Percentiles rank a stretch among this genome's conserved stretches.
These are phyloP conservation scores for Elaeagnus macrophylla DNA, from an alignment of 306 rosid genomes.

Conservation along the genomic window DNA sequence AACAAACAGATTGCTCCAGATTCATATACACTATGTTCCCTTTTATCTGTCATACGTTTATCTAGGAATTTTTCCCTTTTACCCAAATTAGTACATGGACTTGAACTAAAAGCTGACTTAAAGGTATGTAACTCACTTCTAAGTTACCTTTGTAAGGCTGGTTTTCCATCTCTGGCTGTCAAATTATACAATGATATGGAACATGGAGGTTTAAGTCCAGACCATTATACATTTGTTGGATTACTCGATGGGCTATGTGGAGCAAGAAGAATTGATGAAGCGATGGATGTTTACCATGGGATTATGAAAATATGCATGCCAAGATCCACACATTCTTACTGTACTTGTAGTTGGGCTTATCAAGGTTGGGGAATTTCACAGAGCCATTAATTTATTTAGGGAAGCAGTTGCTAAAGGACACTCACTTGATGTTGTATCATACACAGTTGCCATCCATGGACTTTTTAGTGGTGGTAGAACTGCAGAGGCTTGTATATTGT, in stretches of 20 bases:
- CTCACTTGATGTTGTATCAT: constrained; percentile 42
- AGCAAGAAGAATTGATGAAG: constrained; percentile 36
- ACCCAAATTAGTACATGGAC: constrained; percentile 27
- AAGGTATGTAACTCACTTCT: constrained; percentile 50
- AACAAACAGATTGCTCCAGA: constrained; percentile 37
- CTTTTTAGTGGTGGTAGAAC: constrained; percentile 42
- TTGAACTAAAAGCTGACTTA: constrained; percentile 36
- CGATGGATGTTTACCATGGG: constrained; percentile 41
- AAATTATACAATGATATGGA: constrained; percentile 35
- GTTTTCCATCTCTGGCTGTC: constrained; percentile 33
- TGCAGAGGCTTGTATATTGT: constrained; percentile 41
- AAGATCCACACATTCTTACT: constrained; percentile 56
- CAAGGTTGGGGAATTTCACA: constrained; percentile 34
- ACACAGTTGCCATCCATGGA: constrained; percentile 39
- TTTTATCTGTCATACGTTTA: constrained; percentile 29
- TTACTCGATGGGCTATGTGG: constrained; percentile 50
- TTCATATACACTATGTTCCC: constrained; percentile 33
- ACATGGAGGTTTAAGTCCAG: constrained; percentile 42
- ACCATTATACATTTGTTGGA: constrained; percentile 49
- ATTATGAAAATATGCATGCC: constrained; percentile 23
- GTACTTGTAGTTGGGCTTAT: constrained; percentile 35
- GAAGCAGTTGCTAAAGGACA: constrained; percentile 23
- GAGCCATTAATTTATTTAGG: constrained; percentile 34
- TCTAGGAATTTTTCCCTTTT: constrained; percentile 36
- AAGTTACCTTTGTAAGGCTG: constrained; percentile 35